These are phyloP conservation scores for Ramichloridium luteum DNA, from an alignment of 2,329 filamentous ascomycete species.

Conservation along the genomic window DNA sequence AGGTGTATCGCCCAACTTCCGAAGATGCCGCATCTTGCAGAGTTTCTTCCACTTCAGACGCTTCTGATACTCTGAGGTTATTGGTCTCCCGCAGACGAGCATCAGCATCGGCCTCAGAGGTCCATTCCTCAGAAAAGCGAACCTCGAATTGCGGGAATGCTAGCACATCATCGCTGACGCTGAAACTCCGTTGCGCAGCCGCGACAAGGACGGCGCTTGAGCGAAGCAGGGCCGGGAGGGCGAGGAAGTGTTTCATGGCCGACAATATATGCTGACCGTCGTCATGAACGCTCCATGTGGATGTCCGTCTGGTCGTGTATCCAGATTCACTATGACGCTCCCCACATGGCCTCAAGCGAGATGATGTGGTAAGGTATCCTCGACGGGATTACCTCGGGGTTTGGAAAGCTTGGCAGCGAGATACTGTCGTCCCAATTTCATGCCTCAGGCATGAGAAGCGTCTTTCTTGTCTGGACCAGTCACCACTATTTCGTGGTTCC, in stretches of 20 bases:
- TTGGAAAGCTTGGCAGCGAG: too few relatives aligned
- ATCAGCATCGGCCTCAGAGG: slow-evolving; percentile 58
- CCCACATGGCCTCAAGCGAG: too few relatives aligned
- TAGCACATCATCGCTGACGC: slow-evolving; percentile 75
- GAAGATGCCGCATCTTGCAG: slow-evolving; percentile 3
- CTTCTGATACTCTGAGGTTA: slow-evolving; percentile 4
- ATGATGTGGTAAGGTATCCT: too few relatives aligned
- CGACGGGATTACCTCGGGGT: too few relatives aligned
- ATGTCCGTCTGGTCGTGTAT: too few relatives aligned
- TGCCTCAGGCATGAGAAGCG: too few relatives aligned
- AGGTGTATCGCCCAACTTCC: slow-evolving; percentile 14
- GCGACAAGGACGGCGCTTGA: slow-evolving; percentile 32
- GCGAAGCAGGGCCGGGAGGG: slow-evolving; percentile 35
- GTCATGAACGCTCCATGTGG: too few relatives aligned
- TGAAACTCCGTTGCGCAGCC: slow-evolving; percentile 53
- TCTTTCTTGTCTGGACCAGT: too few relatives aligned
- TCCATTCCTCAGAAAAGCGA: slow-evolving; percentile 58
- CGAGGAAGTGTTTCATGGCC: slow-evolving; percentile 39
- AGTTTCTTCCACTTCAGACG: slow-evolving; percentile 1
- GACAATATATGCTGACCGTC: too few relatives aligned
- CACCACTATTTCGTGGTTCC: too few relatives aligned
- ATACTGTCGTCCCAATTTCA: too few relatives aligned
- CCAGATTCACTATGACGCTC: too few relatives aligned
- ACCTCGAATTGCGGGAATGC: slow-evolving; percentile 82
- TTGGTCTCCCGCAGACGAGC: slow-evolving; percentile 37